Evolutionary conservation across 768 basidiomycete genomes (phyloP).

Genomic region (Kwoniella sp.): DNA sequence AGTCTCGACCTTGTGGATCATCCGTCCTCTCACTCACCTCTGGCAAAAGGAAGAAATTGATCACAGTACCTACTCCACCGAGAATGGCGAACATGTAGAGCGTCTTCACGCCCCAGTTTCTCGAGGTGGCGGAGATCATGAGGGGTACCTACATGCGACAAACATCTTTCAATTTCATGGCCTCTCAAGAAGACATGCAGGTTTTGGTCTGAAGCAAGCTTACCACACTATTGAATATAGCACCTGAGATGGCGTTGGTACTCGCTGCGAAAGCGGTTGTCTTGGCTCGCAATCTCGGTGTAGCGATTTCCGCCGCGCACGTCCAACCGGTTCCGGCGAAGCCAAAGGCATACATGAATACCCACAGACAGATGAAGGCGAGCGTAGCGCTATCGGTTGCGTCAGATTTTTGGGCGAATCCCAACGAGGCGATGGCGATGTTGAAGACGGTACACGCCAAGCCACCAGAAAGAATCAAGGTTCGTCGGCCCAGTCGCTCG

Average conservation of each 20-base stretch:
- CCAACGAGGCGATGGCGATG: constrained; percentile 21
- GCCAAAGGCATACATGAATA: constrained; percentile 23
- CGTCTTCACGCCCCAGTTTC: constrained; percentile 36
- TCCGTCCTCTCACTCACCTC: constrained; percentile 13
- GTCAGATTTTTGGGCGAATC: constrained; percentile 8
- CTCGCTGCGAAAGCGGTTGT: constrained; percentile 31
- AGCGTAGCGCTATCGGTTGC: constrained; percentile 7
- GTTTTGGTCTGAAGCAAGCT: constrained; percentile 24
- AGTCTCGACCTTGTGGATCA: not conserved
- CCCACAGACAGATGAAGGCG: constrained; percentile 27
- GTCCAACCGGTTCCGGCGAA: constrained; percentile 33
- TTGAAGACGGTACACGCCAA: not conserved
- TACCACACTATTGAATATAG: constrained; percentile 30
- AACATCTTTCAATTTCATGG: constrained; percentile 1
- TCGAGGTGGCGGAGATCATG: constrained; percentile 10
- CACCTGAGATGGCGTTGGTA: constrained; percentile 24
- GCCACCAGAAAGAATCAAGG: constrained; percentile 19
- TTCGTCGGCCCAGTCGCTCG: constrained; percentile 33
- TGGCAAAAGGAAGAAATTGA: constrained; percentile 31
- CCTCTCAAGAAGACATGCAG: constrained; percentile 27
- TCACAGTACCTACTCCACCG: constrained; percentile 23
- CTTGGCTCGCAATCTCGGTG: constrained; percentile 29
- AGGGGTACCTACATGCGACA: constrained; percentile 8
- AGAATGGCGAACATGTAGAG: constrained; percentile 31
- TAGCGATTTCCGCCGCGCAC: constrained; percentile 33